Base-by-base conservation (phyloP, 257 asterid species). In the Ehretia macrophylla region DNA sequence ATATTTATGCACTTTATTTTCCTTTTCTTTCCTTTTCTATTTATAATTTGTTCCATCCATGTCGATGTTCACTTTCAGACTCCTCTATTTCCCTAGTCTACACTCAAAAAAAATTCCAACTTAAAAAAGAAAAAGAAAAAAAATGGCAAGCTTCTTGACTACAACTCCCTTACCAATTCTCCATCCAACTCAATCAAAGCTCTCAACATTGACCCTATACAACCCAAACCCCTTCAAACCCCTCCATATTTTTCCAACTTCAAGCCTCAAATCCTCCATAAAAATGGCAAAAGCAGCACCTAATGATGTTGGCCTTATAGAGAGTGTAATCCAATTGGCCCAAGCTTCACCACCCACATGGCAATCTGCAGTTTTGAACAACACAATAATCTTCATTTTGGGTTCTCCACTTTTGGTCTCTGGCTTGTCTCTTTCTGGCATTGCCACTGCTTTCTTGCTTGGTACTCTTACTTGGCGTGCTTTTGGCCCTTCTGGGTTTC, bases 391-490 rank as follows among this genome's bases (percentile, higher is more conserved):
- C 68, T 92, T 92, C 60, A 22, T 68, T 11, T 5, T 88, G 20
- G 97, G 97, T 47, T 78, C 87, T 48, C 99, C 99, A 0, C 20
- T 92, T 72, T 76, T 92, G 23, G 79, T 78, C 3, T 58, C 95
- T 47, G 97, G 99, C 4, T 63, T 93, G 59, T 93, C 99, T n/a
- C 51, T 72, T n/a, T 65, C 94, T 20, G 99, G 97, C 66, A 69
- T 87, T 55, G 78, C 45, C 3, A 78, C 99, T 40, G 96, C 99
- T 48, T 93, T 88, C 86, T 78, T 84, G 79, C 95, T 93, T n/a
- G 99, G 95, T 1, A 73, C 83, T 47, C 96, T 89, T 52, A 83
- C 99, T 56, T 93, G 97, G 99, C 84, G 97, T 42, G 95, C 97
- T 56, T 89, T 93, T 77, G 82, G 79, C 17, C 71, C 77, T 19